phyloP scores from a whole-genome alignment of 441 rosid genomes.

The Geranium incanum region DNA sequence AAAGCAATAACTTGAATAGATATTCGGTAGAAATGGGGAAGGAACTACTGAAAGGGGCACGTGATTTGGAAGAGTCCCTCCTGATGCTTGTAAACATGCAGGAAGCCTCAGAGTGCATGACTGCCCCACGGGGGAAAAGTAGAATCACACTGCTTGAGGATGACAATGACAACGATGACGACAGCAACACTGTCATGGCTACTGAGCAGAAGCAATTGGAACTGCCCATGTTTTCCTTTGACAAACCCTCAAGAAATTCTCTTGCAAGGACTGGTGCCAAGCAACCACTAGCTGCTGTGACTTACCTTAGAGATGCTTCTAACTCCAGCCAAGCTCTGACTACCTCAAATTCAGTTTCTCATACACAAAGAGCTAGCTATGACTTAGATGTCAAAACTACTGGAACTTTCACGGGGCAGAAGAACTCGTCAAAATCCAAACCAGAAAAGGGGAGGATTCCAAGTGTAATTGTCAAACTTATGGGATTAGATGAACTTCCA shows the following conservation, averaged over 20 bases:
- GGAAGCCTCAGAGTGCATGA: constrained; percentile 54
- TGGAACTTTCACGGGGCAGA: constrained; percentile 30
- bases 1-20: constrained; percentile 51
- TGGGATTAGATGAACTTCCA: constrained; percentile 79
- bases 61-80: constrained; percentile 74
- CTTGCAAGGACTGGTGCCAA: constrained; percentile 37
- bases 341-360: constrained; percentile 32
- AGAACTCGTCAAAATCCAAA: constrained; percentile 29
- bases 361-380: constrained; percentile 33
- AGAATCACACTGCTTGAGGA: constrained; percentile 62
- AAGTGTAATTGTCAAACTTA: constrained; percentile 76
- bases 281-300: constrained; percentile 40
- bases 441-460: constrained; percentile 66
- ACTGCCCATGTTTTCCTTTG: constrained; percentile 47
- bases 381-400: constrained; percentile 18
- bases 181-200: constrained; percentile 18
- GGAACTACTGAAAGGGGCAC: constrained; percentile 70
- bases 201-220: constrained; percentile 38
- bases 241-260: constrained; percentile 32
- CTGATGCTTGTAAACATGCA: constrained; percentile 68
- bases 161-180: constrained; percentile 36
- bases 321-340: constrained; percentile 23
- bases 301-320: constrained; percentile 30
- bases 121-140: constrained; percentile 37
- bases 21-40: constrained; percentile 71